Conservation (phyloP, 1,284 basidiomycete species). For the Naganishia cerealis region DNA sequence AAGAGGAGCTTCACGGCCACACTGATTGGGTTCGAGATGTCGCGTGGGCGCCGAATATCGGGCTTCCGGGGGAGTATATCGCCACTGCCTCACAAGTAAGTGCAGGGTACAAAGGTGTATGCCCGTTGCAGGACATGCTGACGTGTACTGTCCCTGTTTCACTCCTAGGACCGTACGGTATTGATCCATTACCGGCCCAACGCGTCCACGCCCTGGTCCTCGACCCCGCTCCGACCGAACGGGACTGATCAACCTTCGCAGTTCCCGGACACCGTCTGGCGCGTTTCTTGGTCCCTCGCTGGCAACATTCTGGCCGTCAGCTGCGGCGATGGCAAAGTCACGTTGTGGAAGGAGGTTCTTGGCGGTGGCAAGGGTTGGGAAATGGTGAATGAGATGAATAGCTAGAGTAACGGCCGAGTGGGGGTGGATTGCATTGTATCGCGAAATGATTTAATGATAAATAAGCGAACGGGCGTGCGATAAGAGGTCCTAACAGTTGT, state of each 20-base stretch:
- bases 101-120: constrained; percentile 6
- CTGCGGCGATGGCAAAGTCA: constrained; percentile 97
- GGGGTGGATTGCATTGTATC: neutral
- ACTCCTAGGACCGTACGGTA: constrained; percentile 75
- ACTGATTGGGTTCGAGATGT: constrained; percentile 98
- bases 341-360: constrained; percentile 96
- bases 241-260: constrained; percentile 60
- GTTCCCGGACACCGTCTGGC: constrained; percentile 95
- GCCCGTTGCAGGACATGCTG: neutral
- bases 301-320: constrained; percentile 95
- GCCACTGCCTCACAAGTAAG: constrained; percentile 87
- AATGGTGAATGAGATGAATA: constrained; percentile 88
- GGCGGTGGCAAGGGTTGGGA: constrained; percentile 95
- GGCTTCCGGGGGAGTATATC: constrained; percentile 88
- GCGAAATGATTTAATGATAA: constrained; percentile 2
- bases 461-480: neutral
- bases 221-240: constrained; percentile 78
- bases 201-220: constrained; percentile 76
- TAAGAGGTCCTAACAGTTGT: no score
- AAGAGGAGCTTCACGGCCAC: constrained; percentile 84
- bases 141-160: neutral
- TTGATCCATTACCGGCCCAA: constrained; percentile 90
- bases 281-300: constrained; percentile 93
- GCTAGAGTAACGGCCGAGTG: constrained; percentile 56
- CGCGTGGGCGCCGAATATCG: constrained; percentile 95